phyloP scores from a whole-genome alignment of 1,139 yeast species.

The Suhomyces atakaporum region DNA sequence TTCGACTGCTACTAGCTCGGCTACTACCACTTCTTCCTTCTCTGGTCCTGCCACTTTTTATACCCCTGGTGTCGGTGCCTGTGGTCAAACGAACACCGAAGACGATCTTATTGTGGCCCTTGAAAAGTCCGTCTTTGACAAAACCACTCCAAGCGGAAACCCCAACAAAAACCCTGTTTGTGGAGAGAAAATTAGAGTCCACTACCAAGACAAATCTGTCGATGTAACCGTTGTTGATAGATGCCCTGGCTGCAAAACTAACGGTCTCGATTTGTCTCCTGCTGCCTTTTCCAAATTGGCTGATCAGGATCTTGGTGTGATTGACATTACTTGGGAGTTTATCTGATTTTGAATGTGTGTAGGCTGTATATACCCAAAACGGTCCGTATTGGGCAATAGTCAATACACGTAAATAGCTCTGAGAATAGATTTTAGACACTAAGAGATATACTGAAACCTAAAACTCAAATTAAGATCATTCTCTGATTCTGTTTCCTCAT shows the following conservation, averaged over 20 bases:
- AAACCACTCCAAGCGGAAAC: conserved; percentile 33
- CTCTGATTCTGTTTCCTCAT: too few species aligned
- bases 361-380: too few species aligned
- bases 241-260: conserved; percentile 40
- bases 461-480: too few species aligned
- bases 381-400: too few species aligned
- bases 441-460: too few species aligned
- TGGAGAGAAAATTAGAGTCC: conserved; percentile 43
- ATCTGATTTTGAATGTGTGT: conserved; percentile 2
- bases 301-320: conserved; percentile 40
- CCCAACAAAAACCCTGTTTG: conserved; percentile 46
- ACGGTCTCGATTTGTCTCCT: conserved; percentile 50
- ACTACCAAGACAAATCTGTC: conserved; percentile 42
- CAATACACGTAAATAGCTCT: too few species aligned
- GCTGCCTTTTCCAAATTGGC: conserved; percentile 43
- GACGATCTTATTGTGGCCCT: conserved; percentile 51
- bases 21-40: conserved; percentile 20
- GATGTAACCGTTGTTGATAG: conserved; percentile 46
- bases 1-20: conserved; percentile 18
- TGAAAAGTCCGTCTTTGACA: conserved; percentile 36
- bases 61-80: conserved; percentile 60
- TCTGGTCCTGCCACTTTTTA: conserved; percentile 63
- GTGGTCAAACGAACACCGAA: conserved; percentile 52
- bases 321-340: conserved; percentile 38
- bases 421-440: too few species aligned